Evolutionary conservation across 139 green algal species (phyloP), one percentile per base, ranked within the genome.

Genomic region (Marvania coccoides): DNA sequence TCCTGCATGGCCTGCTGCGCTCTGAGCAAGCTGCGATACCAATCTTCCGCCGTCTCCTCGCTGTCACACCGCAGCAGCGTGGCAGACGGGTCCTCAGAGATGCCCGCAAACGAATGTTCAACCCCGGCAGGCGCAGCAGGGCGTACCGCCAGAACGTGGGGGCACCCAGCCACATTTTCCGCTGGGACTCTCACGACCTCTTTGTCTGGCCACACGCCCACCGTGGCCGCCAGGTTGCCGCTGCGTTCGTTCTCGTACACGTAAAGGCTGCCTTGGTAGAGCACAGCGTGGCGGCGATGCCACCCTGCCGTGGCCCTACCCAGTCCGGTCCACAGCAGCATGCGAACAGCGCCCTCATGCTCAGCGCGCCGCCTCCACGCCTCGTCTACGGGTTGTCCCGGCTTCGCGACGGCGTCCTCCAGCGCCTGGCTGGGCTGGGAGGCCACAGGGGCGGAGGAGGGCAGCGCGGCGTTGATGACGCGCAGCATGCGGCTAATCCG

Each of bases 401-500:
- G n/a, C n/a, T 19, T 35, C 2, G 61, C 53, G 3, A 15, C 47
- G 9, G 35, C 8, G 8, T 2, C 31, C 3, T 14, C 55, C 28
- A 24, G 24, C 24, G 13, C 33, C 19, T 38, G n/a, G 23, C n/a
- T 58, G 55, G 6, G 46, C 3, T 2, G 23, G 23, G 14, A 23
- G 48, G 29, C 54, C 45, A 24, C 37, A 28, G 31, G 1, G 28
- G 24, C n/a, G 30, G 26, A 26, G 8, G 1, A 10, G 58, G 70
- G 70, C 28, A 81, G 19, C 2, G 60, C 70, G 7, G 61, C 66
- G 8, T 60, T 46, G 14, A 90, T 23, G 19, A 88, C 73, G 19
- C 58, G 47, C 80, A 89, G 76, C 56, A 94, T 35, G 47, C 78
- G 67, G 6, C 61, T 42, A 46, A 88, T 68, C 28, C 87, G 72